Evolutionary conservation across 2,329 filamentous ascomycete genomes (phyloP), one percentile per base, ranked within the genome.

Genomic region (Monilinia aucupariae): DNA sequence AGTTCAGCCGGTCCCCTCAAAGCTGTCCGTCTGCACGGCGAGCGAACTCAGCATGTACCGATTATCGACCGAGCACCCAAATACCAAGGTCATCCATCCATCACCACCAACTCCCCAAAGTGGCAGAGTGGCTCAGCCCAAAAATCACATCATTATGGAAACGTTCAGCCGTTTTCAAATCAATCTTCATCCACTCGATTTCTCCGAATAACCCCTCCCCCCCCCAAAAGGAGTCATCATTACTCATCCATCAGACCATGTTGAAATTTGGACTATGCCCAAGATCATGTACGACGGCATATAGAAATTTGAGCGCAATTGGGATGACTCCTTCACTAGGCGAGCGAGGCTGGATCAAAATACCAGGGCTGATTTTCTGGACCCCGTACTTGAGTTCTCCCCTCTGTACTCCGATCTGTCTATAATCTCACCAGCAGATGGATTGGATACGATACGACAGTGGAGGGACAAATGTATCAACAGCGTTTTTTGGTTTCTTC

Each of bases 231-330:
- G 41, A 25, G 41, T 56, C 59, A 56, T 47, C 43, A 27, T 48
- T 32, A 48, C 52, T 55, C 47, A 54, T 37, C 50, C 50, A 54
- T 37, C n/a, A 41, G 22, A 50, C 41, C 13, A 25, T 12, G 10
- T 52, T 51, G 12, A n/a, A 52, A 49, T 49, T 34, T 39, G 12
- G 12, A 45, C 27, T 12, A 22, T 54, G 59, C 60, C 47, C 60
- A 55, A 62, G 59, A 62, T 62, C 60, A 58, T 58, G 60, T 62
- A 62, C 51, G 60, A 62, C 51, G 60, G 51, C 60, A 49, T n/a
- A 7, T 15, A 22, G 22, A 49, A n/a, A 20, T 49, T 52, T 17
- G 20, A 15, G 15, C 25, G 37, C 15, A 30, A 6, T 30, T 15
- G 10, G 10, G 5, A 56, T 56, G 53, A 56, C 53, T 56, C 53